Base-by-base conservation (phyloP, 768 basidiomycete genomes). In the Podaxis sp. region DNA sequence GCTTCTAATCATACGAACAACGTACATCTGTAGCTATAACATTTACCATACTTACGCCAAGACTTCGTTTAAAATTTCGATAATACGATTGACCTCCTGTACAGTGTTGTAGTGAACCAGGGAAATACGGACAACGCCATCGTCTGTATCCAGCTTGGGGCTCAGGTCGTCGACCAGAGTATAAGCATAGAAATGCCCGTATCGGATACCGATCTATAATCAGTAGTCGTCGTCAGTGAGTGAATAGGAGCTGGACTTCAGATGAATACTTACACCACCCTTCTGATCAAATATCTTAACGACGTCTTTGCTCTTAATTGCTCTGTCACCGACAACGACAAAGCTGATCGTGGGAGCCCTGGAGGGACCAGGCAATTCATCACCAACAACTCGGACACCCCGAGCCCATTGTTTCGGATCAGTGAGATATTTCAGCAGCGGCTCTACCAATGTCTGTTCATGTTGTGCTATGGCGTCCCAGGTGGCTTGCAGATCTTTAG, bases 171-270 rank as follows among this genome's bases (percentile, higher is more conserved):
- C 76, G 8, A 89, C 73, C 15, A 91, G 75, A 0, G 83, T 85
- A 69, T 88, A 88, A 2, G 91, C 89, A 68, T 92, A 92, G 69
- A 88, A 92, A 70, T 93, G 87, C 1, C 91, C 91, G 62, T 82
- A 90, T 22, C 89, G 87, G 63, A 93, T 89, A 0, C 91, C 91
- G 52, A 91, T 81, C 91, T 93, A 66, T 24, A 17, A 61, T n/a
- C 12, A 28, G 4, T 11, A 22, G 9, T 1, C 9, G n/a, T 19
- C 30, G 5, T 48, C 22, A 39, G 38, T 40, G 49, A 59, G 46
- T 42, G 6, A 26, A 36, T 12, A n/a, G 33, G 4, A 52, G 7
- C 33, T 40, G 24, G 39, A 40, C 28, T 64, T 60, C 40, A 59
- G 44, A 30, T 9, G 11, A 61, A 55, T 1, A 80, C 88, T 68